A percentile compares a stretch with the other conserved stretches of the same genome.
These are phyloP conservation scores for Oryza punctata DNA, from an alignment of 176 grass and related monocot genomes.

Conservation along the genomic window DNA sequence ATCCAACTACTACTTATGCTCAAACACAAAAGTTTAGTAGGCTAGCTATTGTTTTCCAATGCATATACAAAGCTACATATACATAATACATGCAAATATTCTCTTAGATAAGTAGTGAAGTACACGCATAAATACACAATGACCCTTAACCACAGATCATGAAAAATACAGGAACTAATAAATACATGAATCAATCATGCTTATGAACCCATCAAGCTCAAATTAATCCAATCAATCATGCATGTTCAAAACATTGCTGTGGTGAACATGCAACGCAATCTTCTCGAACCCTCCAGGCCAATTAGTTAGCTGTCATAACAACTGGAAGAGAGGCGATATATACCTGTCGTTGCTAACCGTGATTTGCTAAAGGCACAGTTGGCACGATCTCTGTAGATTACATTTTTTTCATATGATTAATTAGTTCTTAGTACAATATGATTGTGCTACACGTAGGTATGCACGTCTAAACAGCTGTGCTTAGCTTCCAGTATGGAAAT, in stretches of 20 bases:
- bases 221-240: conserved; percentile 32
- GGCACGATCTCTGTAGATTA: conserved; percentile 21
- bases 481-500: conserved; percentile 18
- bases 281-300: conserved; percentile 20
- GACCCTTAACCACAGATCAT: background rate
- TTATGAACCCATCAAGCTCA: background rate
- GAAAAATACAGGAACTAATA: background rate
- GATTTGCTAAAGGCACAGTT: background rate
- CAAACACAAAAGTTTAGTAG: background rate
- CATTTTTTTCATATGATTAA: background rate
- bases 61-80: conserved; percentile 10
- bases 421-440: background rate
- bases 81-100: background rate
- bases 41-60: background rate
- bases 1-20: background rate
- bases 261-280: background rate
- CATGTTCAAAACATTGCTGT: conserved; percentile 4
- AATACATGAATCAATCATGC: conserved; percentile 16
- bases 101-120: background rate
- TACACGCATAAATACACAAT: background rate
- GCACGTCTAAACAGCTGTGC: conserved; percentile 15
- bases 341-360: background rate
- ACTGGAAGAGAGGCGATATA: conserved; percentile 25
- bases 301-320: conserved; percentile 16
- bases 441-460: conserved; percentile 32